These are phyloP conservation scores for Coelastrella sp. DNA, from an alignment of 139 green algal genomes.

Conservation along the genomic window DNA sequence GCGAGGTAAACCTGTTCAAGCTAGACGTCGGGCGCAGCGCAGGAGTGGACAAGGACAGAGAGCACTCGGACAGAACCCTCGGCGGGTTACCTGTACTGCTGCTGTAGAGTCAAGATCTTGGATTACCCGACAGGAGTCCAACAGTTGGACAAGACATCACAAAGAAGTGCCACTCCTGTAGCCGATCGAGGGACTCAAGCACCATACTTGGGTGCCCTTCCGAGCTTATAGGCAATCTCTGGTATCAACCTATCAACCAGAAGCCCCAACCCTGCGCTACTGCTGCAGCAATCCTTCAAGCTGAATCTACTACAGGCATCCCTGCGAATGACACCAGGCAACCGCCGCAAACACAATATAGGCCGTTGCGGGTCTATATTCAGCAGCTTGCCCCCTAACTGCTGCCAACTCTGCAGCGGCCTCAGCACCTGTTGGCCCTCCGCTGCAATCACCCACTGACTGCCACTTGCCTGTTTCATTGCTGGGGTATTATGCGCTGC, in stretches of 20 bases:
- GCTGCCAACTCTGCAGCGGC: conserved; percentile 72
- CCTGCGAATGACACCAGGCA: conserved; percentile 70
- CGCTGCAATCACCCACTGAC: background rate
- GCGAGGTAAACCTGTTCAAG: no score
- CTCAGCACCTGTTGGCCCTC: conserved; percentile 28
- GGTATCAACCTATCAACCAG: conserved; percentile 71
- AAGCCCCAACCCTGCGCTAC: conserved; percentile 59
- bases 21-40: no score
- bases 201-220: conserved; percentile 78
- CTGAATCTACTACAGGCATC: conserved; percentile 60
- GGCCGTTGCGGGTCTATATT: conserved; percentile 10
- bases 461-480: no score
- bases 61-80: no score
- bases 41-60: no score
- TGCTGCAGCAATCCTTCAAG: conserved; percentile 44
- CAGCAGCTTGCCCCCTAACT: conserved; percentile 43
- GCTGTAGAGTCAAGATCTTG: no score
- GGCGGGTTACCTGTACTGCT: no score
- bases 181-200: conserved; percentile 52
- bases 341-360: conserved; percentile 63
- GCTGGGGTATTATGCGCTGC: background rate
- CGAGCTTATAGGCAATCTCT: conserved; percentile 84
- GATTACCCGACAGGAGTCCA: no score
- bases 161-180: no score
- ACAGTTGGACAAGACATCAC: no score